Conservation (phyloP, 345 rosid species). For the Melaleuca quinquenervia region DNA sequence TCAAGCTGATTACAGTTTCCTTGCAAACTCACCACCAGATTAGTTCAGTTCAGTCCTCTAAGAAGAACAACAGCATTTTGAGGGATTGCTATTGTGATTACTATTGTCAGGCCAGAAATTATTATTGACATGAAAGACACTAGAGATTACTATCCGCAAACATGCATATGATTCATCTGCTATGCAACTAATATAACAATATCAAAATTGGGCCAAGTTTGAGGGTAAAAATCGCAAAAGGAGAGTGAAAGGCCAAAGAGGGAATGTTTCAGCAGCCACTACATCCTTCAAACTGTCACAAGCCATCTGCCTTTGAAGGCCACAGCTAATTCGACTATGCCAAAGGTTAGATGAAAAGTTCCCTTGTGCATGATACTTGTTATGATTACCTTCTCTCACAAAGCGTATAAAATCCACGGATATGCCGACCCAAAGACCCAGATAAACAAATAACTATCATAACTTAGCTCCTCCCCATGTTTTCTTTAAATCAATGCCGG, state of each 20-base stretch:
- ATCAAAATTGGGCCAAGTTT: background rate
- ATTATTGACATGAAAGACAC: background rate
- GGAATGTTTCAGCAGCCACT: background rate
- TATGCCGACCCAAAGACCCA: background rate
- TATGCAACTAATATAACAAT: background rate
- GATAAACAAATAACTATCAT: background rate
- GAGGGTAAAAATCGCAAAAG: background rate
- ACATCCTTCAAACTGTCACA: background rate
- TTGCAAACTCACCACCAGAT: background rate
- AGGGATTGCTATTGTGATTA: background rate
- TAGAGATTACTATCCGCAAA: background rate
- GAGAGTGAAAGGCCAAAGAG: background rate
- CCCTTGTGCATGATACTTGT: background rate
- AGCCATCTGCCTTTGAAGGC: background rate
- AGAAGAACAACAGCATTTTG: background rate
- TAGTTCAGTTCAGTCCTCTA: background rate
- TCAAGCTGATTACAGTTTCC: background rate
- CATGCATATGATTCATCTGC: background rate
- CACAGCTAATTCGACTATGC: background rate
- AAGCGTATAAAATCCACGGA: background rate
- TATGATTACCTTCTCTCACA: background rate
- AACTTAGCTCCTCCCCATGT: background rate
- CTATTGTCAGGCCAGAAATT: background rate
- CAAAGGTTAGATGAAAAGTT: background rate
- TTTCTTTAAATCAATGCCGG: conserved; percentile 2